Conservation (phyloP, 2,329 filamentous ascomycete species). For the Beauveria scarabaeidicola region DNA sequence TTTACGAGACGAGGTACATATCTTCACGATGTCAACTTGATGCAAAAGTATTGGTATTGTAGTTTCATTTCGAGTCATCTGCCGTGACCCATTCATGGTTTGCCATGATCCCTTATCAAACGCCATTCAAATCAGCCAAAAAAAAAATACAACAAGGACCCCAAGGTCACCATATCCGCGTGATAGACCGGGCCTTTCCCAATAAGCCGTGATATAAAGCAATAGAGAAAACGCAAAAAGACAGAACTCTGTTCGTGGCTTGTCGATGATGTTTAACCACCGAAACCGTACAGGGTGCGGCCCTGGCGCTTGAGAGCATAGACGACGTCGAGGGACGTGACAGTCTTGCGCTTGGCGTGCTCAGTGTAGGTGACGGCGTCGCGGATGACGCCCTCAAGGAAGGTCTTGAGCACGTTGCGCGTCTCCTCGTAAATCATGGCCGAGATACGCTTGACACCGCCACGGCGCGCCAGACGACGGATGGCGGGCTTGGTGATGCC, state of each 20-base stretch:
- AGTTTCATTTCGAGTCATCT: conserved; percentile 22
- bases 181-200: conserved; percentile 4
- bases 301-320: conserved; percentile 53
- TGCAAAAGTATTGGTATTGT: conserved; percentile 4
- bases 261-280: conserved; percentile 45
- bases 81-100: conserved; percentile 18
- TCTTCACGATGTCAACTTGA: neutral
- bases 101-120: conserved; percentile 6
- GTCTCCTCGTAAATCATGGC: conserved; percentile 74
- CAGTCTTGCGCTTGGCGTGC: conserved; percentile 65
- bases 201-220: conserved; percentile 14
- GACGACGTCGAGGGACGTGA: conserved; percentile 53
- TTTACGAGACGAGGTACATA: neutral
- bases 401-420: conserved; percentile 60
- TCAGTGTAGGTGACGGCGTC: conserved; percentile 63
- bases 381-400: conserved; percentile 60
- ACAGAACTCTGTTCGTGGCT: conserved; percentile 48
- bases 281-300: conserved; percentile 70
- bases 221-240: neutral
- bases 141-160: conserved; percentile 6
- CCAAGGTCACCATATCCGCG: neutral
- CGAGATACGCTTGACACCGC: conserved; percentile 99
- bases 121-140: neutral
- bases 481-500: conserved; percentile 98
- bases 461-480: conserved; percentile 96